Base-by-base conservation (phyloP, 495 filamentous ascomycete species). In the Daldinia caldariorum region DNA sequence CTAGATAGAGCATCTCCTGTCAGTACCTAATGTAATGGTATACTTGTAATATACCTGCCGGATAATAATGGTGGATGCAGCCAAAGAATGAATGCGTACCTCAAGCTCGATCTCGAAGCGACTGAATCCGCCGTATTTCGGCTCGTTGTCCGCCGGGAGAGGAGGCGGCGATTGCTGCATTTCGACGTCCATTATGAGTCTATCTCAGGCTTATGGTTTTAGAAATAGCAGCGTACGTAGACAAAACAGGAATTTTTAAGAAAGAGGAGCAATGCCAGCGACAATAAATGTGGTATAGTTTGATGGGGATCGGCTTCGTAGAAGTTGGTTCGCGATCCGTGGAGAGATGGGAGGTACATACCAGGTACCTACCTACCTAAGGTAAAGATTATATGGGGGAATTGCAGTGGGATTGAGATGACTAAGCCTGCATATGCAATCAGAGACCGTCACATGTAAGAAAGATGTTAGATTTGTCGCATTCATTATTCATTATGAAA, bases 71-170 rank as follows among this genome's bases (percentile, higher is more conserved):
- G 26, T 26, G 26, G 26, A 3, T 26, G 26, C 26, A 35, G 5
- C 6, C 2, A 29, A 32, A 8, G 14, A 1, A 53, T 14, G 12
- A 39, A 20, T 18, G 16, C 6, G 8, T n/a, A 90, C 89, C 85
- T 92, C 90, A 8, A 91, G 83, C 73, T 93, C 90, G 37, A 92
- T 84, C 77, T 92, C 89, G 74, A 93, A 93, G 61, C 90, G 88
- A 47, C 87, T 84, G 76, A 79, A 90, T 61, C 90, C 89, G 54
- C 84, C 90, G 66, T 90, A 88, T 54, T 80, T 85, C 12, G 81
- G 82, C 58, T 86, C 83, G 10, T 75, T 60, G 22, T 75, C 70
- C 10, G 66, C 53, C 9, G 69, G 58, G 32, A 67, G 14, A 6
- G 67, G 34, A 13, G 79, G 77, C 6, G 75, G 39, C 0, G 71